These are phyloP conservation scores for Metschnikowia borealis DNA, from an alignment of 805 yeast genomes.

Conservation along the genomic window DNA sequence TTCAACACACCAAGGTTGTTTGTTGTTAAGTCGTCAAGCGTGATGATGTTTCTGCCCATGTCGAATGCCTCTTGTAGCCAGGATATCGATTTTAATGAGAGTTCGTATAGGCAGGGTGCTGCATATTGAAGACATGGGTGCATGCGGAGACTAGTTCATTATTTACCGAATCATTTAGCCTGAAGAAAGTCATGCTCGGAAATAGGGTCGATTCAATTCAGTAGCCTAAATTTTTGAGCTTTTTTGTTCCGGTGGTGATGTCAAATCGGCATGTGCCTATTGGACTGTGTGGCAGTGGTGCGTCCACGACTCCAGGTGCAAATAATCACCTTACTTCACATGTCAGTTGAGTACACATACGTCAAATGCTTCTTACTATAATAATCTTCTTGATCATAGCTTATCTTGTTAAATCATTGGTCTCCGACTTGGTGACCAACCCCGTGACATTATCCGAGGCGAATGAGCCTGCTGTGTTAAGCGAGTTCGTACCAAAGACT, in stretches of 20 bases:
- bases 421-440: conserved; percentile 23
- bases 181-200: not conserved
- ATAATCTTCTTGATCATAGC: conserved; percentile 28
- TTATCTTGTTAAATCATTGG: conserved; percentile 28
- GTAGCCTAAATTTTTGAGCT: too few relatives aligned
- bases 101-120: not conserved
- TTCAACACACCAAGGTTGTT: conserved; percentile 59
- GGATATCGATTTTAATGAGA: not conserved
- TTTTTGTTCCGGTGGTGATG: not conserved
- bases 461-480: conserved; percentile 34
- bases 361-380: conserved; percentile 25
- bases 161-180: not conserved
- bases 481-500: conserved; percentile 69
- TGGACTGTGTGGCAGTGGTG: conserved; percentile 3
- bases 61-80: not conserved
- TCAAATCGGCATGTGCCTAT: not conserved
- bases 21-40: conserved; percentile 54
- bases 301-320: conserved; percentile 4
- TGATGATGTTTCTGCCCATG: conserved; percentile 42
- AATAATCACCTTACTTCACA: not conserved
- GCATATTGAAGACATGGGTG: not conserved
- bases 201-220: not conserved
- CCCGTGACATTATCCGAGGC: conserved; percentile 26
- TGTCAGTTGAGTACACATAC: conserved; percentile 2
- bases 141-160: not conserved